Evolutionary conservation across 257 asterid species (phyloP).

Genomic region (Knoxia roxburghii): DNA sequence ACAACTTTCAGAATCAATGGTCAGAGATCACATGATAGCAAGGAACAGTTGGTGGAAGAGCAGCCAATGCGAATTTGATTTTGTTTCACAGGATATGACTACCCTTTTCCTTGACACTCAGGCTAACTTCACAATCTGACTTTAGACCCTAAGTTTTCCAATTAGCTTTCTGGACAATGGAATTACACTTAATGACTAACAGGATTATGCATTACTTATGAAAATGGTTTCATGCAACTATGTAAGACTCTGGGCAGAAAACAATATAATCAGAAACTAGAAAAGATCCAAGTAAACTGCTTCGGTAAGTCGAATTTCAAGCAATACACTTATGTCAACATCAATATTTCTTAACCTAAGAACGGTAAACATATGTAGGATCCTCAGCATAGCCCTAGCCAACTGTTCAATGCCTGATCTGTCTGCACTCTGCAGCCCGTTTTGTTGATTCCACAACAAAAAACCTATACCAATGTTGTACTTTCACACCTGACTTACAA

Average conservation of each 20-base stretch:
- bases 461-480: too few species aligned
- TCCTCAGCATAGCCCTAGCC: not conserved
- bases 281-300: not conserved
- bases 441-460: not conserved
- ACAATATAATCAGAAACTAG: not conserved
- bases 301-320: too few species aligned
- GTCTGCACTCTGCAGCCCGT: not conserved
- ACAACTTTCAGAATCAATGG: not conserved
- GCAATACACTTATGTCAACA: not conserved
- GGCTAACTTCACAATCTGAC: not conserved
- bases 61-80: not conserved
- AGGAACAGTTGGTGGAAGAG: not conserved
- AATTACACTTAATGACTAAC: not conserved
- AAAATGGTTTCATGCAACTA: not conserved
- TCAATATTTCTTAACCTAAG: not conserved
- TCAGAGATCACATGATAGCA: not conserved
- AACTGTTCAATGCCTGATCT: not conserved
- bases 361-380: not conserved
- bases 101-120: not conserved
- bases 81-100: not conserved
- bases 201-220: not conserved
- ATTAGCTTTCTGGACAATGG: not conserved
- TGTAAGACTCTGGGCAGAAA: not conserved
- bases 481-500: too few species aligned
- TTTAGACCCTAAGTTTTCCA: not conserved